A percentile compares a stretch with the other conserved stretches of the same genome.
phyloP scores from a whole-genome alignment of 2,329 filamentous ascomycete species.

The Ascochyta rabiei region DNA sequence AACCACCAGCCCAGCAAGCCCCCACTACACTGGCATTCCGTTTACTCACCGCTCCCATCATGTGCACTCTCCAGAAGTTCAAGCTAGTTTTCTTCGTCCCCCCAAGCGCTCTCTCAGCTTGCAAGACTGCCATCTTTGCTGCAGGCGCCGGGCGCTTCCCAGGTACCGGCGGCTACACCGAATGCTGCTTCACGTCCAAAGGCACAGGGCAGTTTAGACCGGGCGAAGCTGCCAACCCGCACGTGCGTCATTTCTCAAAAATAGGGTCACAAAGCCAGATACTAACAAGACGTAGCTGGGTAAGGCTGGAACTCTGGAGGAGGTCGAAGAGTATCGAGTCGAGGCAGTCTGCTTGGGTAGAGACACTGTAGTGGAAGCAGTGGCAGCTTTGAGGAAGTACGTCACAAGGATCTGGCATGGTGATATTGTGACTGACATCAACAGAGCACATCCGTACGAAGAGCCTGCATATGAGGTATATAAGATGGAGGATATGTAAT shows the following conservation, averaged over 20 bases:
- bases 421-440: background rate
- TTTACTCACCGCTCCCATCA: background rate
- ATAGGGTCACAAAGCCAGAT: background rate
- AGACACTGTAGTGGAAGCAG: conserved; percentile 62
- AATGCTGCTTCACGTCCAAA: conserved; percentile 50
- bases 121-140: conserved; percentile 54
- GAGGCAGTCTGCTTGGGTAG: conserved; percentile 68
- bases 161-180: conserved; percentile 51
- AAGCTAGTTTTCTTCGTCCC: conserved; percentile 57
- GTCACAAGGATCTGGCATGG: background rate
- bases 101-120: conserved; percentile 41
- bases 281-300: conserved; percentile 57
- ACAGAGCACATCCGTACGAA: conserved; percentile 55
- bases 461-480: conserved; percentile 55
- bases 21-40: background rate
- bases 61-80: conserved; percentile 35
- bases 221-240: conserved; percentile 64
- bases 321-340: conserved; percentile 65
- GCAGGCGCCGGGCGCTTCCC: conserved; percentile 54
- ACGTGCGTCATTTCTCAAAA: conserved; percentile 35
- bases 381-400: conserved; percentile 69
- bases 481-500: conserved; percentile 52
- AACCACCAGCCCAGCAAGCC: background rate
- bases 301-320: conserved; percentile 61
- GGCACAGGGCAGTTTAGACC: conserved; percentile 72